Percentiles rank a stretch among this genome's conserved stretches.
phyloP scores from a whole-genome alignment of 345 rosid species.

The Syzygium aromaticum region DNA sequence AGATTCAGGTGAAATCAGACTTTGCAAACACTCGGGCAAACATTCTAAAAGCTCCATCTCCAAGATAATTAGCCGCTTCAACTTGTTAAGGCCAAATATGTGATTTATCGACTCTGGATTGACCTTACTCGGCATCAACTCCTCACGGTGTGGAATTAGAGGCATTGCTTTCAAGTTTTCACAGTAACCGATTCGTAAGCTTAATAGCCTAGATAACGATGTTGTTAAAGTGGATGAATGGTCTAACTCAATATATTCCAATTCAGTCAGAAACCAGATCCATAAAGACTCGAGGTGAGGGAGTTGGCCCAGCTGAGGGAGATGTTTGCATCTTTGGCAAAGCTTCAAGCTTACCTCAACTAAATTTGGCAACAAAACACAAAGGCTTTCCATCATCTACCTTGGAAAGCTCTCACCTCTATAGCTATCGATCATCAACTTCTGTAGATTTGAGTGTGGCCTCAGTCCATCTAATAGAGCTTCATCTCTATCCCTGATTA shows the following conservation, averaged over 20 bases:
- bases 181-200: background rate
- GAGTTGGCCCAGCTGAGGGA: constrained; percentile 14
- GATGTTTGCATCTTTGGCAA: constrained; percentile 10
- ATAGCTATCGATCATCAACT: constrained; percentile 4
- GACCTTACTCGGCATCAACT: background rate
- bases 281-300: constrained; percentile 6
- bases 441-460: constrained; percentile 6
- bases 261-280: constrained; percentile 4
- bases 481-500: background rate
- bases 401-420: constrained; percentile 11
- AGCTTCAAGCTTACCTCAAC: background rate
- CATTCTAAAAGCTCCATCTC: background rate
- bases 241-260: constrained; percentile 1
- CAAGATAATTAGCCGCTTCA: background rate
- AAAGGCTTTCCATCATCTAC: constrained; percentile 4
- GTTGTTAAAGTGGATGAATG: background rate
- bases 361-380: constrained; percentile 7
- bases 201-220: background rate
- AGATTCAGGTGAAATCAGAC: constrained; percentile 1
- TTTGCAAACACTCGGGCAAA: constrained; percentile 1
- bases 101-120: constrained; percentile 3
- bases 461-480: constrained; percentile 1
- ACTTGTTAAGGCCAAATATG: constrained; percentile 9
- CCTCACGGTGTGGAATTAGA: background rate
- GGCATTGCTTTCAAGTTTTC: background rate